Conservation (phyloP, 768 basidiomycete genomes). For the Leccinum obscurum region DNA sequence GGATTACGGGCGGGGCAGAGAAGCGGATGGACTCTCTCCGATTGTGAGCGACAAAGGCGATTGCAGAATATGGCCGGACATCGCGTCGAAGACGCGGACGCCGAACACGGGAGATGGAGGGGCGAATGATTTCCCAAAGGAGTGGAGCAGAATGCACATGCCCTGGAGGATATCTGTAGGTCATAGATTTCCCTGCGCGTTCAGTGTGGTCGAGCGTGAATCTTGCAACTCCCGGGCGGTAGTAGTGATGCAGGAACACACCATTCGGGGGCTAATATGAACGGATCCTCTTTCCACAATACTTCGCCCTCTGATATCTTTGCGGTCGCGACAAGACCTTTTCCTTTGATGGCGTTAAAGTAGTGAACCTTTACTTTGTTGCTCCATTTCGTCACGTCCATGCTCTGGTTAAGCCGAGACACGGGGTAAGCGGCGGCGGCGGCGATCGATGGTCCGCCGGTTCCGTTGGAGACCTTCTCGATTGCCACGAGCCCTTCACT, state of each 20-base stretch:
- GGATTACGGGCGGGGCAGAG: conserved; percentile 79
- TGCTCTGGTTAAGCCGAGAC: conserved; percentile 61
- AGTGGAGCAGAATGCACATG: conserved; percentile 77
- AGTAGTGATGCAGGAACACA: conserved; percentile 31
- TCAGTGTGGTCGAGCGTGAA: conserved; percentile 1
- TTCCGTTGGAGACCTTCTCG: conserved; percentile 4
- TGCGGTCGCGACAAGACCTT: conserved; percentile 75
- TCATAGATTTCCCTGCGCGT: conserved; percentile 73
- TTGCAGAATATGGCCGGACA: conserved; percentile 80
- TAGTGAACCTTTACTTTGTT: conserved; percentile 62
- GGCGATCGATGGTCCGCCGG: background rate
- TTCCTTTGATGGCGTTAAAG: conserved; percentile 73
- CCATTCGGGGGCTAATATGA: conserved; percentile 81
- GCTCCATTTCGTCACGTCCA: conserved; percentile 66
- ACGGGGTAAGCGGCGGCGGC: conserved; percentile 46
- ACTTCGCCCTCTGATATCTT: conserved; percentile 69
- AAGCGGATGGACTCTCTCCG: conserved; percentile 63
- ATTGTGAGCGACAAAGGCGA: conserved; percentile 69
- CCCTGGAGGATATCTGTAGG: conserved; percentile 54
- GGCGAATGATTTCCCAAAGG: conserved; percentile 46
- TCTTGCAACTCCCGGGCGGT: too few species aligned
- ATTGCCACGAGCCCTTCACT: conserved; percentile 48
- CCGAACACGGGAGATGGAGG: conserved; percentile 53
- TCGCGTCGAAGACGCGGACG: conserved; percentile 39
- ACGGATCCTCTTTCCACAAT: conserved; percentile 86